Percentiles rank a stretch among this genome's conserved stretches.
These are phyloP conservation scores for Colletotrichum sp. DNA, from an alignment of 2,329 filamentous ascomycete species.

Conservation along the genomic window DNA sequence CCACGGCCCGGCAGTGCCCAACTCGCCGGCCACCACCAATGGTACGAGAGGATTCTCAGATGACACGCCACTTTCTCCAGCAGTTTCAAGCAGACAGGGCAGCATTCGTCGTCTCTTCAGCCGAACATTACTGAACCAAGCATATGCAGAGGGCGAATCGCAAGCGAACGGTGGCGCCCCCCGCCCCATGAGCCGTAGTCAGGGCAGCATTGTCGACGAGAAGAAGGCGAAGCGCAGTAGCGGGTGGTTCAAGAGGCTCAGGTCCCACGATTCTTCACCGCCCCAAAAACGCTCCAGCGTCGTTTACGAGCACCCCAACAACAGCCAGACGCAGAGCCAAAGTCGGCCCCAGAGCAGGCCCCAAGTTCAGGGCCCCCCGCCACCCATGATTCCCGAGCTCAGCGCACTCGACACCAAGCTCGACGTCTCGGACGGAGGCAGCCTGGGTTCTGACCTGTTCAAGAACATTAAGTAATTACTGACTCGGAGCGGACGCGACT, in stretches of 20 bases:
- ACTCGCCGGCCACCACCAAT: conserved; percentile 27
- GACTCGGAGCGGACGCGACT: not conserved
- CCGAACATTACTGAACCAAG: conserved; percentile 59
- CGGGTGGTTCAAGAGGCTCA: conserved; percentile 64
- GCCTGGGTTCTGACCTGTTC: conserved; percentile 60
- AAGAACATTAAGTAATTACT: conserved; percentile 60
- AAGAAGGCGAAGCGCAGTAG: conserved; percentile 61
- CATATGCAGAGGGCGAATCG: conserved; percentile 55
- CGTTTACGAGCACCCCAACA: conserved; percentile 41
- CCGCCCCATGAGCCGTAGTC: conserved; percentile 57
- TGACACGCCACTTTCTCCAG: conserved; percentile 57
- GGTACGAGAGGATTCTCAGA: conserved; percentile 57
- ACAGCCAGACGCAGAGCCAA: conserved; percentile 21
- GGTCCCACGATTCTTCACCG: conserved; percentile 38
- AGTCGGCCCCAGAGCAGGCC: conserved; percentile 30
- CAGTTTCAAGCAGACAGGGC: conserved; percentile 55
- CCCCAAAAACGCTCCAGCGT: conserved; percentile 47
- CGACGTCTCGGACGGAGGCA: conserved; percentile 48
- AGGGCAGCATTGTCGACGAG: conserved; percentile 53
- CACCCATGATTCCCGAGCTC: conserved; percentile 67
- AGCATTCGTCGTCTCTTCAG: conserved; percentile 65
- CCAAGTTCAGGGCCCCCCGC: conserved; percentile 50
- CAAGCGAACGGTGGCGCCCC: conserved; percentile 40
- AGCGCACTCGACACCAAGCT: conserved; percentile 55
- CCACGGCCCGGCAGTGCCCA: conserved; percentile 22